Percentiles rank a stretch among this genome's conserved stretches.
Evolutionary conservation across 2,329 filamentous ascomycete genomes (phyloP).

Genomic region (Ophiostoma sp.): DNA sequence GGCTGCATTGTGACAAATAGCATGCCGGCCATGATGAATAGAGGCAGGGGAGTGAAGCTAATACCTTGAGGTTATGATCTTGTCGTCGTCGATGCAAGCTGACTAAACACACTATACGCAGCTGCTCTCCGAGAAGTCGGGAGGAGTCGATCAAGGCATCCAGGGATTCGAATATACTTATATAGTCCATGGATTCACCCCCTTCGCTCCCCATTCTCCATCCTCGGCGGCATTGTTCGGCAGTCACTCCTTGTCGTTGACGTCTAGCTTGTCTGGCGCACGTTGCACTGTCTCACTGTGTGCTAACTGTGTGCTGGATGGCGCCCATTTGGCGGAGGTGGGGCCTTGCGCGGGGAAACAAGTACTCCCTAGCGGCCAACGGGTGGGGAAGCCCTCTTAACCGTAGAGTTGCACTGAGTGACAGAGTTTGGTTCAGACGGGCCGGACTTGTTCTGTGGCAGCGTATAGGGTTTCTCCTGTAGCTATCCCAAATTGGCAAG

Average conservation of each 20-base stretch:
- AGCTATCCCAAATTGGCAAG: conserved; percentile 11
- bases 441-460: not conserved
- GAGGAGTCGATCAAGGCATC: too few relatives aligned
- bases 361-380: conserved; percentile 13
- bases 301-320: not conserved
- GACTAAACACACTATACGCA: too few relatives aligned
- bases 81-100: not conserved
- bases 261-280: not conserved
- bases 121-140: too few relatives aligned
- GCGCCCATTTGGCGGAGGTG: not conserved
- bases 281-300: not conserved
- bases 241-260: not conserved
- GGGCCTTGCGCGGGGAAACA: conserved; percentile 5
- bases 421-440: too few relatives aligned
- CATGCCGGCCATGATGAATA: conserved; percentile 47
- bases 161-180: not conserved
- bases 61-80: not conserved
- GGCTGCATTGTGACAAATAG: conserved; percentile 87
- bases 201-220: not conserved
- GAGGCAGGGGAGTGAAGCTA: not conserved
- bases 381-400: not conserved
- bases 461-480: not conserved
- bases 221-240: conserved; percentile 5
- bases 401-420: too few relatives aligned
- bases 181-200: not conserved